Percentiles rank a stretch among this genome's conserved stretches.
Evolutionary conservation across 371 early-diverging fungal species (phyloP).

Genomic region (Gilbertella persicaria): DNA sequence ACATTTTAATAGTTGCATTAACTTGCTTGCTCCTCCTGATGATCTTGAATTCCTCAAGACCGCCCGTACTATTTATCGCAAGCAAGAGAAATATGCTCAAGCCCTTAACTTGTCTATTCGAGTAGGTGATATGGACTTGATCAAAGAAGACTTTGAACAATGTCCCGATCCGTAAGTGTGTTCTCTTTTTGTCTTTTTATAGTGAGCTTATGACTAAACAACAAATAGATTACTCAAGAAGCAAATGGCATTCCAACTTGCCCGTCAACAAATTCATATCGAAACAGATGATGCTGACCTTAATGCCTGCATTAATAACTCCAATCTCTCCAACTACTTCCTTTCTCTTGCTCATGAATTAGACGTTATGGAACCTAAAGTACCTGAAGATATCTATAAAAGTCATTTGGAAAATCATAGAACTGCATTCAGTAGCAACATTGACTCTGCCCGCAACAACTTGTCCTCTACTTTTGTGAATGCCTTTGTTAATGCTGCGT

Average conservation of each 20-base stretch:
- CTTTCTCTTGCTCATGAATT: constrained; percentile 88
- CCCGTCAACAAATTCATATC: constrained; percentile 84
- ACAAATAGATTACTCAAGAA: constrained; percentile 71
- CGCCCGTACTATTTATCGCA: constrained; percentile 88
- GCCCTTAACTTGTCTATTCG: constrained; percentile 86
- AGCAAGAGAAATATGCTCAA: constrained; percentile 77
- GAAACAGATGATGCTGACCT: constrained; percentile 84
- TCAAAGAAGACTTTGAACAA: constrained; percentile 87
- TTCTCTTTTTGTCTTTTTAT: not conserved
- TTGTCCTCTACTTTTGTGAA: constrained; percentile 97
- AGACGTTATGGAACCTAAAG: constrained; percentile 93
- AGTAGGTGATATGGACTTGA: constrained; percentile 78
- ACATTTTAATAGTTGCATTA: constrained; percentile 73
- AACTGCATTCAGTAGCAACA: constrained; percentile 64
- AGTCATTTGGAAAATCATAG: constrained; percentile 87
- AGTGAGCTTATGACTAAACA: too few species aligned
- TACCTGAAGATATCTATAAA: constrained; percentile 98
- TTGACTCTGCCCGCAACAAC: constrained; percentile 95
- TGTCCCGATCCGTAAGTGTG: constrained; percentile 83
- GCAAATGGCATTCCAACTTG: constrained; percentile 94
- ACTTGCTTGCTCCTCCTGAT: constrained; percentile 88
- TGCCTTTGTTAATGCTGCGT: constrained; percentile 97
- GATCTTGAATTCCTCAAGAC: constrained; percentile 84
- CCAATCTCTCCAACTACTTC: constrained; percentile 84
- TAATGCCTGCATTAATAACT: constrained; percentile 85